A percentile compares a stretch with the other conserved stretches of the same genome.
Conservation (phyloP, 331 rosid genomes). For the Acacia pycnantha region DNA sequence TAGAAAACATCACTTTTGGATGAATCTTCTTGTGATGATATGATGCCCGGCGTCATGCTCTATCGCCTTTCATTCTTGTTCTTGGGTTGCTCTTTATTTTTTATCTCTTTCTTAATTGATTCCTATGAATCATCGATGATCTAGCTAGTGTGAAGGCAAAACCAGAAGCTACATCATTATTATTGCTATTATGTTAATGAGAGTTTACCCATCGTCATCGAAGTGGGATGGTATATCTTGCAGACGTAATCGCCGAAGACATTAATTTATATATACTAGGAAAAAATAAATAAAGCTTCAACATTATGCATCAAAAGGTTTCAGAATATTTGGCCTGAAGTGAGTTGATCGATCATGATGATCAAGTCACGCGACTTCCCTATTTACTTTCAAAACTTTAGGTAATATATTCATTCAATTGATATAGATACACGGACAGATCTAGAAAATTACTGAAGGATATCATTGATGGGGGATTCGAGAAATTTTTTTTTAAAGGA, state of each 20-base stretch:
- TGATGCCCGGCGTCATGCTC: constrained; percentile 38
- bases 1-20: neutral
- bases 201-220: neutral
- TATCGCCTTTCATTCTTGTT: constrained; percentile 14
- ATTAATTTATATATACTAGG: neutral
- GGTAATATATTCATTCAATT: no score
- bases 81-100: neutral
- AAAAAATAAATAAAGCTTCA: no score
- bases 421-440: no score
- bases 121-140: neutral
- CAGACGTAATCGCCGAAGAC: neutral
- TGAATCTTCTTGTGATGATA: neutral
- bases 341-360: no score
- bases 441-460: no score
- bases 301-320: no score
- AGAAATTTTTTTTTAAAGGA: no score
- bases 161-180: neutral
- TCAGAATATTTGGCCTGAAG: no score
- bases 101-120: neutral
- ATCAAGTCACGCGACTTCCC: no score
- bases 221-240: neutral
- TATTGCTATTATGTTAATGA: neutral
- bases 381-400: no score
- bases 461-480: no score
- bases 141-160: neutral